Evolutionary conservation across 1,284 basidiomycete species (phyloP).

Genomic region (Ustilago cynodontis): DNA sequence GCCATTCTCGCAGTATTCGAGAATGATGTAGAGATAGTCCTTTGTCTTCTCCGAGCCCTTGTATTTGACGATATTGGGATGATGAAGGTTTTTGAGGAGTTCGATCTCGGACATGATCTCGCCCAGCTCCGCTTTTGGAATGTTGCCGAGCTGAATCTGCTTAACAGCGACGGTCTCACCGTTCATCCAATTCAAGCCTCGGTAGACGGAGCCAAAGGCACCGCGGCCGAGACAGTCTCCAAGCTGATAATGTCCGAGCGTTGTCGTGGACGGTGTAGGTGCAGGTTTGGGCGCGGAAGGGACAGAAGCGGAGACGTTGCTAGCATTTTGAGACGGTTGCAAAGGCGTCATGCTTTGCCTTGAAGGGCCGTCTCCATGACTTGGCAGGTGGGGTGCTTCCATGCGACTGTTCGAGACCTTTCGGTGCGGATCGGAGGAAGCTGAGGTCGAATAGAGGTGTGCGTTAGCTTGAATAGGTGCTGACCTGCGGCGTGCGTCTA

Average conservation of each 20-base stretch:
- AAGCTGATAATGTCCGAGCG: constrained; percentile 71
- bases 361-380: neutral
- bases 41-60: constrained; percentile 96
- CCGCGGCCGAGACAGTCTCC: constrained; percentile 94
- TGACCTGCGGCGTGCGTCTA: constrained; percentile 27
- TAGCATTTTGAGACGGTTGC: neutral
- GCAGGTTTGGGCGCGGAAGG: constrained; percentile 5
- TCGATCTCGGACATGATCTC: constrained; percentile 99
- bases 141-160: constrained; percentile 80
- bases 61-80: constrained; percentile 96
- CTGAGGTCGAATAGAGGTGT: neutral
- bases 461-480: constrained; percentile 17
- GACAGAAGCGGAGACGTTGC: neutral
- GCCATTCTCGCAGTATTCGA: constrained; percentile 99
- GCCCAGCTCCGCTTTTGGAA: constrained; percentile 89
- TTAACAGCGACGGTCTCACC: constrained; percentile 73
- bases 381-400: neutral
- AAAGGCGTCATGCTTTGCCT: constrained; percentile 9
- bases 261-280: constrained; percentile 1
- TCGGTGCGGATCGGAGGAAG: neutral
- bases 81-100: constrained; percentile 92
- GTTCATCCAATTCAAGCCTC: constrained; percentile 93
- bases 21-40: constrained; percentile 93
- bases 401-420: constrained; percentile 1
- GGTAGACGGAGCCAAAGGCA: constrained; percentile 92